Evolutionary conservation across 2,329 filamentous ascomycete genomes (phyloP), one percentile per base, ranked within the genome.

Genomic region (Colletotrichum lini): DNA sequence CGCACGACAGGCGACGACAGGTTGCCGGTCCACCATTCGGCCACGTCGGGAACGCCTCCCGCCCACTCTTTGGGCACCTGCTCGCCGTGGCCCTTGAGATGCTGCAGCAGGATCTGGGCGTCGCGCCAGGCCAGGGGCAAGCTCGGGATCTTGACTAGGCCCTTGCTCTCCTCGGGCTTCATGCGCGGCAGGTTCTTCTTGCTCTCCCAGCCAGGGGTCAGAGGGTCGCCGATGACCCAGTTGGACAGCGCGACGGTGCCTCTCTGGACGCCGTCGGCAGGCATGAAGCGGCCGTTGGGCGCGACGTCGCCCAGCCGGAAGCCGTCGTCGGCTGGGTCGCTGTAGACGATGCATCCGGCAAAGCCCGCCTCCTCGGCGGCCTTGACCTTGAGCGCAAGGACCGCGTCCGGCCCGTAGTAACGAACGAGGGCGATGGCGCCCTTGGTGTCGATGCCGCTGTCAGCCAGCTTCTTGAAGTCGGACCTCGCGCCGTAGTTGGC

Each of bases 61-160:
- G 86, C 82, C 96, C 96, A 98, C 12, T 88, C 87, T 4, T 90
- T 82, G 0, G 91, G 91, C 9, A 93, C 89, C 72, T 87, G 86
- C 57, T 91, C 83, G 30, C 96, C 96, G 74, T 92, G 88, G 0
- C 94, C 94, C 75, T 94, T 86, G 16, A 99, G 86, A 2, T 90
- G 88, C 77, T 94, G 88, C 16, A 99, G 85, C 15, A 99, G 84
- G 26, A 90, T 87, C 78, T 96, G 90, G 0, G 96, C 96, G 81
- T 98, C 94, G 74, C 93, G 89, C 94, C 94, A 98, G 7, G 96
- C 89, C 23, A 99, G 85, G 1, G 96, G 96, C 58, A 99, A 83
- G 80, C 95, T 98, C 0, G 96, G 96, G 54, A 98, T 98, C 62
- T 92, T 89, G 30, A 91, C 89, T 16, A 99, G 85, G 0, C 91